Evolutionary conservation across 2,329 filamentous ascomycete species (phyloP), one percentile per base, ranked within the genome.

Genomic region (Byssothecium circinans): DNA sequence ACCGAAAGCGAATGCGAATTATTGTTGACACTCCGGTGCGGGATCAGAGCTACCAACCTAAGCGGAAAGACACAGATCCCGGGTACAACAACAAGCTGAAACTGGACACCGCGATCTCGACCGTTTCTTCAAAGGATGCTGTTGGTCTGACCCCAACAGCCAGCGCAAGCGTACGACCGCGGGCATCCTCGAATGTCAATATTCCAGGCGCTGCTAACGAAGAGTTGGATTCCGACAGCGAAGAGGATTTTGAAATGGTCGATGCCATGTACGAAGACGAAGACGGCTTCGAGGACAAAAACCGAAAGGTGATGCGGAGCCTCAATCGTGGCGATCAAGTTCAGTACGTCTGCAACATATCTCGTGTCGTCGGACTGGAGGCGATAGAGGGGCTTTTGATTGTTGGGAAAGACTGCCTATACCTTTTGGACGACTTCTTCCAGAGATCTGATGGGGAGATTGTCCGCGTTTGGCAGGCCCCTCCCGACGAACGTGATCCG

Each of bases 371-470:
- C 25, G 94, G 94, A 8, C 78, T 99, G 3, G 94, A 99, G 66
- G 91, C 91, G 8, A 90, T 89, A 52, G 95, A 99, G 68, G 94
- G 94, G 7, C 85, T 99, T 34, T 77, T 99, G 27, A 95, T 99
- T 45, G 81, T 97, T 33, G 94, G 94, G 15, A 96, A 95, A 69
- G 88, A 92, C 59, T 87, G 85, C 39, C 80, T 99, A 14, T 99
- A 99, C 66, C 86, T 99, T 57, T 87, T 97, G 71, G 94, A 99
- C 72, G 92, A 94, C 59, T 92, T 96, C 63, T 97, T 99, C 68
- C 92, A 97, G 65, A 85, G 92, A 54, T 86, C 88, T 2, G 94
- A 96, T 63, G 92, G 92, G 11, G 95, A 99, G 68, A 96, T 99
- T 64, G 89, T 99, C 49, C 92, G 96, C 61, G 91, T 96, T 8